These are phyloP conservation scores for Nepenthes gracilis DNA, from an alignment of 148 eudicot species.

Conservation along the genomic window DNA sequence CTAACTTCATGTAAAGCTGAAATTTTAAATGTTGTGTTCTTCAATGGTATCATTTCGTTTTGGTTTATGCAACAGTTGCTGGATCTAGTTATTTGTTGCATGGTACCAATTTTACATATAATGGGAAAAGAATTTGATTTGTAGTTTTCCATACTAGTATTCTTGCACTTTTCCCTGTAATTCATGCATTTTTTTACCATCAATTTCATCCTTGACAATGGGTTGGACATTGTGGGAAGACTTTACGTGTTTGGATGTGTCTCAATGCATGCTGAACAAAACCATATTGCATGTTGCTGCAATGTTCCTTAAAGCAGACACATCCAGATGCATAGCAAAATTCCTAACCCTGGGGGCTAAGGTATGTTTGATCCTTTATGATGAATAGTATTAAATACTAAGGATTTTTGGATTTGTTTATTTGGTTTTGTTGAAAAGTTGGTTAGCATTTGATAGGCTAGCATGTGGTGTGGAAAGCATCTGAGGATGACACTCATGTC, in stretches of 20 bases:
- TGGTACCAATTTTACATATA: no score
- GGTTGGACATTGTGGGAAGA: conserved; percentile 83
- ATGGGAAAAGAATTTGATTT: not conserved
- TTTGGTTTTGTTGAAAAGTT: not conserved
- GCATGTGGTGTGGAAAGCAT: conserved; percentile 82
- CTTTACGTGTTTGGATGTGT: conserved; percentile 80
- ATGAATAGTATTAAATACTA: not conserved
- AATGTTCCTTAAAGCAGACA: conserved; percentile 42
- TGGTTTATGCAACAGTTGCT: not conserved
- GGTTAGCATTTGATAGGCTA: conserved; percentile 38
- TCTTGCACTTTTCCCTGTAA: not conserved
- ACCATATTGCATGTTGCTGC: conserved; percentile 63
- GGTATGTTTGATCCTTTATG: conserved; percentile 25
- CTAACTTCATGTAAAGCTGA: no score
- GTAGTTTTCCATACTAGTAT: conserved; percentile 3
- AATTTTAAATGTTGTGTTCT: no score
- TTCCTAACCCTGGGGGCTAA: conserved; percentile 57
- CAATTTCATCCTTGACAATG: conserved; percentile 37
- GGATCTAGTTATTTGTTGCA: no score
- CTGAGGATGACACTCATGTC: conserved; percentile 83
- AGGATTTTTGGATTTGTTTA: not conserved
- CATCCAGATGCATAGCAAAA: conserved; percentile 33
- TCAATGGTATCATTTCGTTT: not conserved
- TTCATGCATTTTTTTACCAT: not conserved
- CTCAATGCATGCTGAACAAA: conserved; percentile 89